phyloP scores from a whole-genome alignment of 176 grass and related monocot genomes.

The Triticum urartu region DNA sequence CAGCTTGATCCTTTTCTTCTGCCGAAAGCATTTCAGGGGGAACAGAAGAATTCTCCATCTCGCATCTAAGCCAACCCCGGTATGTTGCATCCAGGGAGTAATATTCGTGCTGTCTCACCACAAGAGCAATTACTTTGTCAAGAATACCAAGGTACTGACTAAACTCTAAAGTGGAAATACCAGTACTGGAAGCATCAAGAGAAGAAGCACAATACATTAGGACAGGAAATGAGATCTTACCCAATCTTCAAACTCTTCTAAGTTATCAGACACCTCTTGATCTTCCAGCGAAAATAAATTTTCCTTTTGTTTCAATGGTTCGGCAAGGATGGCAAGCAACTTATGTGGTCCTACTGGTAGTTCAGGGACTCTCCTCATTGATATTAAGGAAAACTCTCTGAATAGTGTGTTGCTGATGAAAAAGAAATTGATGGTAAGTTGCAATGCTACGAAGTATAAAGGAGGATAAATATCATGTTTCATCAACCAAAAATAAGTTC shows the following conservation, averaged over 20 bases:
- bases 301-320: slow-evolving; percentile 91
- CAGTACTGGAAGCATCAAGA: slow-evolving; percentile 11
- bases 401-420: slow-evolving; percentile 86
- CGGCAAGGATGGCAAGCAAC: slow-evolving; percentile 88
- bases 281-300: slow-evolving; percentile 62
- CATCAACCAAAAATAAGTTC: background rate
- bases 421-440: slow-evolving; percentile 24
- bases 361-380: slow-evolving; percentile 85
- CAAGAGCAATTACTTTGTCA: slow-evolving; percentile 18
- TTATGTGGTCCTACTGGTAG: slow-evolving; percentile 90
- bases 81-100: slow-evolving; percentile 97
- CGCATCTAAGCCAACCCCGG: slow-evolving; percentile 89
- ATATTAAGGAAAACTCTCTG: slow-evolving; percentile 93
- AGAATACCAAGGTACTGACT: slow-evolving; percentile 2
- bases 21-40: slow-evolving; percentile 78
- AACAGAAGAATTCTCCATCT: slow-evolving; percentile 71
- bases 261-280: slow-evolving; percentile 71
- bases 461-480: background rate
- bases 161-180: slow-evolving; percentile 17
- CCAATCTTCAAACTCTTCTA: slow-evolving; percentile 95
- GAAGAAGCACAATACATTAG: slow-evolving; percentile 13
- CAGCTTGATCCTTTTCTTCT: slow-evolving; percentile 77
- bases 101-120: slow-evolving; percentile 79
- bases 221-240: slow-evolving; percentile 47
- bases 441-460: background rate